Base-by-base conservation (phyloP, 202 grass and related monocot species). In the Musa balbisiana region DNA sequence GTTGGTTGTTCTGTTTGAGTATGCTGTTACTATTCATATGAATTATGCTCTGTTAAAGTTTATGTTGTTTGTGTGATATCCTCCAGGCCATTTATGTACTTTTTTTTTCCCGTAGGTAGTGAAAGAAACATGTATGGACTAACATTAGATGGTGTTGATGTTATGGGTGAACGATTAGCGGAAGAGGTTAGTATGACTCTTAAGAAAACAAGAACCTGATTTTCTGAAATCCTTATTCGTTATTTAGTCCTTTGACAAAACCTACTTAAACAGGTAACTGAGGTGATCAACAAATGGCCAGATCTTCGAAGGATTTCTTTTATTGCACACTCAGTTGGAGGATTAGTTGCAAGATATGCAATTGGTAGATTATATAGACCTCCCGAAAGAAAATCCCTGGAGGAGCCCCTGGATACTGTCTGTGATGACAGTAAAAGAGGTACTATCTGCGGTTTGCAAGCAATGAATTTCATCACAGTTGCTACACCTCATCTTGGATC, bases 401-500 rank as follows among this genome's bases (percentile, higher is more conserved):
- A 75, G 82, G 69, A 52, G 77, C 76, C 65, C 58, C 58, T 85
- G 78, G 78, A 54, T 27, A 53, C 56, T 53, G 3, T 20, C 87
- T 56, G 78, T 74, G 51, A 67, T 82, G 83, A 87, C 9, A 76
- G 53, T 67, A 66, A 54, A 52, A 79, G 15, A 76, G 91, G 85
- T 67, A 88, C 85, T 72, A 88, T 99, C 83, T 82, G 88, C 76
- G 89, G 95, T 56, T 83, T 99, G 67, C 87, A 99, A 80, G 87
- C 91, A 26, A 73, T 99, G 78, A 99, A 99, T 84, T 99, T 99
- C 77, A 80, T 99, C 78, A 95, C 95, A 50, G 87, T 88, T 80
- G 95, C 95, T 9, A 81, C 95, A 59, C 95, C 95, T 19, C 95
- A 99, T 95, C 95, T 99, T 82, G 95, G 95, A 85, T 99, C 95